A percentile compares a stretch with the other conserved stretches of the same genome.
Conservation (phyloP, 1,284 basidiomycete genomes). For the Malassezia slooffiae region DNA sequence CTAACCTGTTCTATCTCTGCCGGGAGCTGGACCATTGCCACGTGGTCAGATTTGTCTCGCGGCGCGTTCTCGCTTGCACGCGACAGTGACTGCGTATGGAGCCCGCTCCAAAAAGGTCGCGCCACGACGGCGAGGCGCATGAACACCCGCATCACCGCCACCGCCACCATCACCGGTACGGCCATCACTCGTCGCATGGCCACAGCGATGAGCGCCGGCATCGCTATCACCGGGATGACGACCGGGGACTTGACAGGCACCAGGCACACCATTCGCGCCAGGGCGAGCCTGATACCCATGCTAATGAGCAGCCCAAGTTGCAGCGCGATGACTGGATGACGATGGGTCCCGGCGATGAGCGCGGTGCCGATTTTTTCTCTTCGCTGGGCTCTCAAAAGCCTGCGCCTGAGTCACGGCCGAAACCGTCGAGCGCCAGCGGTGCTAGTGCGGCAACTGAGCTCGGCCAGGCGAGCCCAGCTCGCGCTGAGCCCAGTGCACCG, state of each 20-base stretch:
- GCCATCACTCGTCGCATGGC: too few species aligned
- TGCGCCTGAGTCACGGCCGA: conserved; percentile 49
- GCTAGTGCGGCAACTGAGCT: background rate
- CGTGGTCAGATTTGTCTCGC: too few species aligned
- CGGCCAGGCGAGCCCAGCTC: conserved; percentile 56
- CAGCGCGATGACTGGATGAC: conserved; percentile 85
- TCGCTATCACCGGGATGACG: conserved; percentile 2
- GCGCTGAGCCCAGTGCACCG: conserved; percentile 52
- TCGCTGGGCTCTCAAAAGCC: conserved; percentile 61
- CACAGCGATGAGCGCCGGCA: background rate
- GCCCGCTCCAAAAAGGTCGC: background rate
- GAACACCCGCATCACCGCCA: background rate
- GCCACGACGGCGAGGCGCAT: background rate
- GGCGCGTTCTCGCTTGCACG: background rate
- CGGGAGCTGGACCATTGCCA: too few species aligned
- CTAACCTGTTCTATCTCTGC: too few species aligned
- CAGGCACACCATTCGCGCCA: background rate
- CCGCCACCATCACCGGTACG: too few species aligned
- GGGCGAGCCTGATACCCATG: background rate
- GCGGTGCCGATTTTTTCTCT: conserved; percentile 55
- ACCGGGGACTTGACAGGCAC: background rate
- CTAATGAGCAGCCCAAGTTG: conserved; percentile 26
- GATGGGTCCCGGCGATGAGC: conserved; percentile 48
- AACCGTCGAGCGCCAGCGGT: conserved; percentile 57
- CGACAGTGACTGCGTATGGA: conserved; percentile 1